Percentiles rank a stretch among this genome's conserved stretches.
These are phyloP conservation scores for Aspergillus amoenus DNA, from an alignment of 2,329 filamentous ascomycete genomes.

Conservation along the genomic window DNA sequence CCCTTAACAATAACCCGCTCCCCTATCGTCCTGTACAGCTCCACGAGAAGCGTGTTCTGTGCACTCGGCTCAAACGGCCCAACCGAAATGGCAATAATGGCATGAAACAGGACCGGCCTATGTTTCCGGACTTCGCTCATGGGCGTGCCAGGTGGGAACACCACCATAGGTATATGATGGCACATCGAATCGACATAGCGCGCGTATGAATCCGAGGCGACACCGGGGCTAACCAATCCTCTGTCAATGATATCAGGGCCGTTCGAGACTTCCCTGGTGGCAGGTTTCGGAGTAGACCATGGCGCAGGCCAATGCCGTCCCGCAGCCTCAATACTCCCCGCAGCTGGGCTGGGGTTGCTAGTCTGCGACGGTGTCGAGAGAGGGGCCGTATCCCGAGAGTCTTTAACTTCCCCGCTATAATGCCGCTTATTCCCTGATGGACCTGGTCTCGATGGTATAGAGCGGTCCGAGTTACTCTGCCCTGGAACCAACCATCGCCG, in stretches of 20 bases:
- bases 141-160: constrained; percentile 55
- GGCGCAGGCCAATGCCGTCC: constrained; percentile 24
- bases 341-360: constrained; percentile 18
- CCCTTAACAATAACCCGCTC: constrained; percentile 72
- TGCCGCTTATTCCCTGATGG: constrained; percentile 32
- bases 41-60: constrained; percentile 64
- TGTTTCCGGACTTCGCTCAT: constrained; percentile 56
- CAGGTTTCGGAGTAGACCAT: constrained; percentile 15
- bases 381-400: constrained; percentile 5
- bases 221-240: constrained; percentile 51
- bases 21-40: constrained; percentile 71
- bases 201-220: constrained; percentile 57
- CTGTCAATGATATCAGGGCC: constrained; percentile 51
- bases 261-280: constrained; percentile 24
- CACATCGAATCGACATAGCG: constrained; percentile 56
- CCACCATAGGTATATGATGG: constrained; percentile 58
- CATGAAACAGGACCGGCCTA: constrained; percentile 61
- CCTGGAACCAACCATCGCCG: constrained; percentile 28
- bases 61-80: constrained; percentile 53
- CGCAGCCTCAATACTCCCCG: constrained; percentile 19
- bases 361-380: not conserved
- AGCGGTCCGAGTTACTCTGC: constrained; percentile 5
- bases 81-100: constrained; percentile 56
- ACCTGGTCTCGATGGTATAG: constrained; percentile 2
- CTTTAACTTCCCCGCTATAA: constrained; percentile 31